phyloP scores from a whole-genome alignment of 2,329 filamentous ascomycete genomes.

The Aureobasidium melanogenum region DNA sequence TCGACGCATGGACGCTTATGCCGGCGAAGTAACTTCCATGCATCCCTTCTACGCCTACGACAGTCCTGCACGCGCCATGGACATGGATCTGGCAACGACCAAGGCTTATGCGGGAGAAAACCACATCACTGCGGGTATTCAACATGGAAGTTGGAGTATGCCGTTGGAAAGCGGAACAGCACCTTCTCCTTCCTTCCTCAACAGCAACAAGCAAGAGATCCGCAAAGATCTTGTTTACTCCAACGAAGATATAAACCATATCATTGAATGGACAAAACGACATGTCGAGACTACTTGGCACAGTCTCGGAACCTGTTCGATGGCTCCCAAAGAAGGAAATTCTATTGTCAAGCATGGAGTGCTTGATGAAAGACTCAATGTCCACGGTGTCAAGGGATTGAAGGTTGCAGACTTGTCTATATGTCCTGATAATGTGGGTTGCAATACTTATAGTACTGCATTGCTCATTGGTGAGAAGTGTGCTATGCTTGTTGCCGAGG shows the following conservation, averaged over 20 bases:
- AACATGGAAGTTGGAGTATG: constrained; percentile 59
- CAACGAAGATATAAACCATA: constrained; percentile 51
- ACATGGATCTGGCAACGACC: constrained; percentile 67
- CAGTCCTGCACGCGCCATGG: constrained; percentile 58
- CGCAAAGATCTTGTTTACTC: constrained; percentile 59
- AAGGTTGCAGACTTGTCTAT: constrained; percentile 70
- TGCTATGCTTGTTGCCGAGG: constrained; percentile 60
- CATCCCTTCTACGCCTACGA: constrained; percentile 67
- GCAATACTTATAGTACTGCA: constrained; percentile 56
- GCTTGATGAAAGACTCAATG: constrained; percentile 66
- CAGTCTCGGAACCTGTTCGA: constrained; percentile 59
- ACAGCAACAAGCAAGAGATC: constrained; percentile 53
- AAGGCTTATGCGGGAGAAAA: constrained; percentile 66
- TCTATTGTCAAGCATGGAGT: constrained; percentile 74
- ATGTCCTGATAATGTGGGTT: constrained; percentile 69
- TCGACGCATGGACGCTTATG: constrained; percentile 63
- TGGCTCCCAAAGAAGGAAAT: constrained; percentile 69
- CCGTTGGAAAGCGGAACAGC: constrained; percentile 48
- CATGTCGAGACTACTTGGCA: constrained; percentile 68
- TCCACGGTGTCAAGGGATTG: constrained; percentile 66
- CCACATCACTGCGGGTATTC: constrained; percentile 61
- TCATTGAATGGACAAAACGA: constrained; percentile 54
- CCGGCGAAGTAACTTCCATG: constrained; percentile 58
- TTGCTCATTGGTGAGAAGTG: constrained; percentile 70
- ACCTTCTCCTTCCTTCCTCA: constrained; percentile 45